phyloP scores from a whole-genome alignment of 2,329 filamentous ascomycete species.

The Laburnicola sp. region DNA sequence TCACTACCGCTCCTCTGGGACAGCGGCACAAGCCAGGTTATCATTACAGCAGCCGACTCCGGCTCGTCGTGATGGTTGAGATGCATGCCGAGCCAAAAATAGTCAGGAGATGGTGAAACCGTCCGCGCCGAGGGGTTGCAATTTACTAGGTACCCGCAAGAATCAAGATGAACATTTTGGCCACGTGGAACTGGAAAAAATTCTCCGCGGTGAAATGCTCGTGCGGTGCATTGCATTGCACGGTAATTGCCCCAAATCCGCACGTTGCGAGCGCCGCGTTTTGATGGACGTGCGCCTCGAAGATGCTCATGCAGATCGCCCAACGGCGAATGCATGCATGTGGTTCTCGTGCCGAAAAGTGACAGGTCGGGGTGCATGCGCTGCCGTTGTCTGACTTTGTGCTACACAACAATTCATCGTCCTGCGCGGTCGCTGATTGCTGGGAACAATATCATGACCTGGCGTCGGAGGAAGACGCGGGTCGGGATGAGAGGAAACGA shows the following conservation, averaged over 20 bases:
- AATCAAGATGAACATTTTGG: background rate
- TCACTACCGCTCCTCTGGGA: constrained; percentile 33
- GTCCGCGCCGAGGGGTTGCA: background rate
- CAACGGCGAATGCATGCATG: background rate
- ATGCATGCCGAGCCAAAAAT: background rate
- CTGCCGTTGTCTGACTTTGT: constrained; percentile 1
- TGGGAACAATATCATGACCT: constrained; percentile 2
- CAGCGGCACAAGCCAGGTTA: constrained; percentile 35
- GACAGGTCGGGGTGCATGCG: background rate
- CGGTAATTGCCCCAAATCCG: background rate
- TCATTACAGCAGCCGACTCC: constrained; percentile 21
- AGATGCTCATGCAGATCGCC: constrained; percentile 2
- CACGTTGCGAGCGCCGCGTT: background rate
- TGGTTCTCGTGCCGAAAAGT: constrained; percentile 4
- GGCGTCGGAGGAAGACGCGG: constrained; percentile 4
- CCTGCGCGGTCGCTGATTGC: background rate
- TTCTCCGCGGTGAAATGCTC: constrained; percentile 1
- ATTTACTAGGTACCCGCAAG: background rate
- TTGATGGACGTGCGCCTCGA: constrained; percentile 2
- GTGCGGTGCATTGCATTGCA: background rate
- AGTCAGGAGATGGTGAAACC: too few relatives aligned
- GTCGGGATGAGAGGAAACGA: background rate
- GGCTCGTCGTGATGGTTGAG: constrained; percentile 5
- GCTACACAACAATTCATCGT: background rate
- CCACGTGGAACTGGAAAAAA: background rate